Base-by-base conservation (phyloP, 2,329 filamentous ascomycete species). In the Nothophoma quercina region DNA sequence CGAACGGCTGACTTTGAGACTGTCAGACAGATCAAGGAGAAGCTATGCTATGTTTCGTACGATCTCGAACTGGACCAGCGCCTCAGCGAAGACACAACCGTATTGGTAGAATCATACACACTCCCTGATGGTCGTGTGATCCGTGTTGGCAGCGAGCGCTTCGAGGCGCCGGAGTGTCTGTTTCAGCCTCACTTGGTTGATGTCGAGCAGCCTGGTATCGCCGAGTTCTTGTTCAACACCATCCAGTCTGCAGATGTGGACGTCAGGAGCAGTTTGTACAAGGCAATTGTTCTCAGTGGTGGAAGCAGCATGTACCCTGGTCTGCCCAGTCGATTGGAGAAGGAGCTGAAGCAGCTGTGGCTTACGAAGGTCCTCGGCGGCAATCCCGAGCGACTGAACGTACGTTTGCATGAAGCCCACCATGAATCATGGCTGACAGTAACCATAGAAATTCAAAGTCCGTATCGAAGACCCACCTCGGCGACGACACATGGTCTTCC, bases 281-380 rank as follows among this genome's bases (percentile, higher is more conserved):
- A 96, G 82, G 95, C 95, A 10, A 93, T 99, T 68, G 95, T 99
- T 55, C 84, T 99, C 47, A 97, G 92, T 33, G 95, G 95, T 62
- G 95, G 95, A 64, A 96, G 90, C 82, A 96, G 91, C 86, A 99
- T 99, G 95, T 99, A 99, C 77, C 95, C 95, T 0, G 95, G 95
- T 55, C 83, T 99, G 62, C 95, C 95, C 5, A 96, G 91, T 56
- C 85, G 95, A 60, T 79, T 99, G 77, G 95, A 99, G 80, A 99
- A 99, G 84, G 95, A 99, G 78, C 80, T 99, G 67, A 99, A 99
- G 83, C 95, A 99, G 81, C 80, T 99, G 67, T 99, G 95, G 95
- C 85, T 99, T 61, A 97, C 93, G 47, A 88, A 89, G 62, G 92
- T 97, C 34, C 81, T 99, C 64, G 85, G 88, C 53, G 93, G 93